Percentiles rank a stretch among this genome's conserved stretches.
phyloP scores from a whole-genome alignment of 345 rosid species.

The Lagerstroemia speciosa region DNA sequence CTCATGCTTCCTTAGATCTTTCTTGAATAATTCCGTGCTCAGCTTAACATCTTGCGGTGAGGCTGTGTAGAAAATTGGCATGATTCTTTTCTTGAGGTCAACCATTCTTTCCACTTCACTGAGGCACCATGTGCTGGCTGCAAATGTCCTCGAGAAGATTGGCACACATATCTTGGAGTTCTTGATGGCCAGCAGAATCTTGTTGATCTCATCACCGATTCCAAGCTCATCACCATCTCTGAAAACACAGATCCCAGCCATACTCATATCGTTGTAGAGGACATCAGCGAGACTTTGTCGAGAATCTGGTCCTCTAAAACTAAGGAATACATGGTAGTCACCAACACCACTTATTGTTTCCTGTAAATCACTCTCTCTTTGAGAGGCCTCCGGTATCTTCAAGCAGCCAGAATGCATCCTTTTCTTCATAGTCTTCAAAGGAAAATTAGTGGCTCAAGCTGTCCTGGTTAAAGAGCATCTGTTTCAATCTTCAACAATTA shows the following conservation, averaged over 20 bases:
- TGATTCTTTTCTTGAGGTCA: neutral
- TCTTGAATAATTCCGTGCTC: neutral
- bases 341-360: too few relatives aligned
- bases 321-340: conserved; percentile 1
- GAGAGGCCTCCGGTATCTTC: too few relatives aligned
- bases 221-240: neutral
- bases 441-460: too few relatives aligned
- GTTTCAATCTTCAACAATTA: too few relatives aligned
- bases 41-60: neutral
- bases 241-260: neutral
- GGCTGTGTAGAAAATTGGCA: neutral
- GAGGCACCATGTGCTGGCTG: conserved; percentile 3
- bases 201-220: neutral
- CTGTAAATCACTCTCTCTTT: too few relatives aligned
- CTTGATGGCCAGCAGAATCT: neutral
- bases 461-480: too few relatives aligned
- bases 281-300: neutral
- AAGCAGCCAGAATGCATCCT: too few relatives aligned
- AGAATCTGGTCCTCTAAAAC: conserved; percentile 2
- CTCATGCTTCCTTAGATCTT: neutral
- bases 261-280: neutral
- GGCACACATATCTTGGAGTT: conserved; percentile 4
- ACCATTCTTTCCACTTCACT: neutral
- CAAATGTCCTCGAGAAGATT: conserved; percentile 1
- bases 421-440: too few relatives aligned